Conservation (phyloP, 306 rosid genomes). For the Pyrus communis region DNA sequence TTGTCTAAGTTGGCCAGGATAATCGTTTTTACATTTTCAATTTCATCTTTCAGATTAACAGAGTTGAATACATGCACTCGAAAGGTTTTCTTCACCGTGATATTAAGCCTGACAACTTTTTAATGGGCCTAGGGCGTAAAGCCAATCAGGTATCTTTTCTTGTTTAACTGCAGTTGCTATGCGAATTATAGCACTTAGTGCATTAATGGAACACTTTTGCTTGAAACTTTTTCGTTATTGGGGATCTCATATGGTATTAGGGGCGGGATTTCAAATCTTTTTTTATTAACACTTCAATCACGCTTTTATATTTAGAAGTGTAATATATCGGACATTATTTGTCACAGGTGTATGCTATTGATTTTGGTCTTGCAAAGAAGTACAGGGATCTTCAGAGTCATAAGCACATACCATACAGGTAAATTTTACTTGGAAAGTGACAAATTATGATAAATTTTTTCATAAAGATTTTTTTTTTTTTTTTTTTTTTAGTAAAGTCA, state of each 20-base stretch:
- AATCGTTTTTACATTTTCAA: neutral
- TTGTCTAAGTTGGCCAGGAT: conserved; percentile 10
- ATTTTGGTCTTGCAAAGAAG: conserved; percentile 96
- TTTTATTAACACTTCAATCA: neutral
- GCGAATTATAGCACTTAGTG: neutral
- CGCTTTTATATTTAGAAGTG: neutral
- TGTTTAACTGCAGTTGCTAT: neutral
- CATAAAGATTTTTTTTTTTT: no score
- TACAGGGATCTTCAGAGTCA: conserved; percentile 96
- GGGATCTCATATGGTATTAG: neutral
- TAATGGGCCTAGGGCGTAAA: conserved; percentile 97
- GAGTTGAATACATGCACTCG: conserved; percentile 99
- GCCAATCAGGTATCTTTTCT: conserved; percentile 77
- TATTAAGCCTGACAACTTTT: conserved; percentile 96
- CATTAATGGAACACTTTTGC: neutral
- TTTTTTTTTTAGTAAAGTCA: neutral
- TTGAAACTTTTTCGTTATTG: neutral
- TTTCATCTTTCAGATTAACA: conserved; percentile 65
- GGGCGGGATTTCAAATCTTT: neutral
- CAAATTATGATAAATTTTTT: neutral
- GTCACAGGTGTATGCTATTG: conserved; percentile 82
- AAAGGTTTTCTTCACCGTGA: conserved; percentile 99
- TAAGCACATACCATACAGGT: conserved; percentile 98
- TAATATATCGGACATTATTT: conserved; percentile 2
- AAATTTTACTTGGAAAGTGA: conserved; percentile 7